These are phyloP conservation scores for Auriscalpium microsporum DNA, from an alignment of 768 basidiomycete genomes.

Conservation along the genomic window DNA sequence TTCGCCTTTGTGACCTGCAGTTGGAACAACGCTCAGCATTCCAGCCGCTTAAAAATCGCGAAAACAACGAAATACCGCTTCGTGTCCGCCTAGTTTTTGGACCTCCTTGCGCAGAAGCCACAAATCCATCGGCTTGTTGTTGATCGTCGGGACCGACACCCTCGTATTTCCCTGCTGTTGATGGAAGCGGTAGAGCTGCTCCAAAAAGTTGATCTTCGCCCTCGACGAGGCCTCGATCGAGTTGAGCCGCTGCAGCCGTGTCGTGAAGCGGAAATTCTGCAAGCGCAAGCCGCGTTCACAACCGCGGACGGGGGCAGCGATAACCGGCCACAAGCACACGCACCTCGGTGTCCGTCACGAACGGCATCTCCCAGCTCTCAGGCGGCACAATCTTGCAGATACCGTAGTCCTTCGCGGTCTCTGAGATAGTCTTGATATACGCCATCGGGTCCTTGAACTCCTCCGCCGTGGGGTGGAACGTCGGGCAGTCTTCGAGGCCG, in stretches of 20 bases:
- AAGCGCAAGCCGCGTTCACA: constrained; percentile 17
- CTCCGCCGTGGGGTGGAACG: constrained; percentile 80
- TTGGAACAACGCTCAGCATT: background rate
- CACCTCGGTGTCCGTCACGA: constrained; percentile 91
- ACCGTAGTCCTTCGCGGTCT: constrained; percentile 65
- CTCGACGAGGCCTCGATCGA: constrained; percentile 95
- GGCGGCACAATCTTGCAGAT: constrained; percentile 97
- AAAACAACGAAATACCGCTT: constrained; percentile 48
- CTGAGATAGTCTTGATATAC: constrained; percentile 79
- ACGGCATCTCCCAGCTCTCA: constrained; percentile 90
- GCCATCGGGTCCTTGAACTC: constrained; percentile 93
- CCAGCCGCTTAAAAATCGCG: background rate
- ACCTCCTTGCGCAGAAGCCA: constrained; percentile 93
- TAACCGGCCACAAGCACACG: constrained; percentile 17
- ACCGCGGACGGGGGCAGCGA: constrained; percentile 15
- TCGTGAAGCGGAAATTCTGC: constrained; percentile 91
- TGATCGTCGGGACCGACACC: constrained; percentile 89
- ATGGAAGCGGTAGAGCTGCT: constrained; percentile 94
- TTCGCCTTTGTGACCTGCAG: constrained; percentile 72
- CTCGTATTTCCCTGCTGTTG: constrained; percentile 89
- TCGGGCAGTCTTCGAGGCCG: constrained; percentile 81
- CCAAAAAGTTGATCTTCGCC: constrained; percentile 94
- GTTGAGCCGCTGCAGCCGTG: constrained; percentile 88
- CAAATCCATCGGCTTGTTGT: constrained; percentile 86
- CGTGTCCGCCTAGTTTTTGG: constrained; percentile 79